Evolutionary conservation across 768 basidiomycete species (phyloP).

Genomic region (Suillus discolor): DNA sequence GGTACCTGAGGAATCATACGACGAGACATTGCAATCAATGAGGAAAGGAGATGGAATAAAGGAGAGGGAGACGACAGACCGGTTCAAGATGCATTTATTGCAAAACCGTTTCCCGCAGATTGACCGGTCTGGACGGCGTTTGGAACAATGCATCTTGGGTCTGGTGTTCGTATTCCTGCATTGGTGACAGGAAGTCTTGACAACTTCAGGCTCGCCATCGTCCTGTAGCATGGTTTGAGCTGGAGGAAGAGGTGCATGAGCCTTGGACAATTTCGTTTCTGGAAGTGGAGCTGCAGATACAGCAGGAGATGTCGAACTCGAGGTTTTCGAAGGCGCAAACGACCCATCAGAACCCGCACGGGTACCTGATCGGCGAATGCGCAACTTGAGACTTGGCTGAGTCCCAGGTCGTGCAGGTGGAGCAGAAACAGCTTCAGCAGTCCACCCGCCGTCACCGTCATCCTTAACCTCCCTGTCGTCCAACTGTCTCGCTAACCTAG

Average conservation of each 20-base stretch:
- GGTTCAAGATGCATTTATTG: constrained; percentile 33
- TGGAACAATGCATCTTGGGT: constrained; percentile 41
- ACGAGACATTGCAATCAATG: neutral
- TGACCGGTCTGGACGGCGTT: constrained; percentile 13
- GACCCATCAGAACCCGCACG: constrained; percentile 16
- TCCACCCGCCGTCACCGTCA: too few species aligned
- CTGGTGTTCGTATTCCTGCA: constrained; percentile 31
- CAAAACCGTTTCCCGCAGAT: constrained; percentile 39
- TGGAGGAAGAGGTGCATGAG: neutral
- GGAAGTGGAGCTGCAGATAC: constrained; percentile 12
- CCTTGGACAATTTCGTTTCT: neutral
- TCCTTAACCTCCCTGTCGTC: neutral
- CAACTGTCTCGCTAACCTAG: neutral
- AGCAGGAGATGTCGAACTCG: constrained; percentile 8
- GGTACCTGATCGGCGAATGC: constrained; percentile 8
- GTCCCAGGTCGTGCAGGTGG: neutral
- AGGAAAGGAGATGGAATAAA: constrained; percentile 7
- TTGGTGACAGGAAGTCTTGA: constrained; percentile 37
- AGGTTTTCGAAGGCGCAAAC: constrained; percentile 2
- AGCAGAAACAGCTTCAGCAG: neutral
- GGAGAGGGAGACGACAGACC: constrained; percentile 26
- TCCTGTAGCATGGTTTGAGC: neutral
- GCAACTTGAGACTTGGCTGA: constrained; percentile 13
- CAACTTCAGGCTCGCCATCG: neutral
- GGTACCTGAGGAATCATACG: constrained; percentile 33